Evolutionary conservation across 2,329 filamentous ascomycete genomes (phyloP).

Genomic region (Epichloe baconii): DNA sequence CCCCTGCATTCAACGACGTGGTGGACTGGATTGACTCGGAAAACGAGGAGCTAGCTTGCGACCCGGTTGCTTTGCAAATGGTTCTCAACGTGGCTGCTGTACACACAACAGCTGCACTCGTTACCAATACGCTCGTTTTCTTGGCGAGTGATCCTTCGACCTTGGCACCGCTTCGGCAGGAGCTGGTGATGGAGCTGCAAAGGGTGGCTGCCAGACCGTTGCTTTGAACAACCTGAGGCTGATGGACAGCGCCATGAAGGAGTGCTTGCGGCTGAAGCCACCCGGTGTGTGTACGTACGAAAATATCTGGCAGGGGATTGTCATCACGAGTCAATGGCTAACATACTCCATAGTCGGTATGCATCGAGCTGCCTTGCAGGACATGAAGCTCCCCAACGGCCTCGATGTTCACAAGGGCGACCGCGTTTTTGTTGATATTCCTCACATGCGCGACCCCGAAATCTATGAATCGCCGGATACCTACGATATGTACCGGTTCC

Average conservation of each 20-base stretch:
- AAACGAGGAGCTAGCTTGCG: constrained; percentile 5
- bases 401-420: constrained; percentile 4
- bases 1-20: constrained; percentile 5
- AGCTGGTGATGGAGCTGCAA: constrained; percentile 3
- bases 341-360: constrained; percentile 2
- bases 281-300: constrained; percentile 6
- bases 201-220: constrained; percentile 3
- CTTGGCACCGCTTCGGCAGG: constrained; percentile 3
- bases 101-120: constrained; percentile 5
- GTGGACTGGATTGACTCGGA: constrained; percentile 8
- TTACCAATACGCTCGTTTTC: constrained; percentile 6
- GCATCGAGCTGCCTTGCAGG: constrained; percentile 6
- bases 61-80: constrained; percentile 7
- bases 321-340: neutral
- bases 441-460: constrained; percentile 5
- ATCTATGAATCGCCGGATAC: constrained; percentile 5
- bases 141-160: constrained; percentile 3
- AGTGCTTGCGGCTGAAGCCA: constrained; percentile 6
- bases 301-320: neutral
- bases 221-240: constrained; percentile 6
- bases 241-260: constrained; percentile 7
- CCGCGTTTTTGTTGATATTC: constrained; percentile 7
- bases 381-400: constrained; percentile 4
- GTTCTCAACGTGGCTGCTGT: constrained; percentile 7
- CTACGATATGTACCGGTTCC: constrained; percentile 7